phyloP scores from a whole-genome alignment of 352 stramenopile species.

The Blastocystis sp. region DNA sequence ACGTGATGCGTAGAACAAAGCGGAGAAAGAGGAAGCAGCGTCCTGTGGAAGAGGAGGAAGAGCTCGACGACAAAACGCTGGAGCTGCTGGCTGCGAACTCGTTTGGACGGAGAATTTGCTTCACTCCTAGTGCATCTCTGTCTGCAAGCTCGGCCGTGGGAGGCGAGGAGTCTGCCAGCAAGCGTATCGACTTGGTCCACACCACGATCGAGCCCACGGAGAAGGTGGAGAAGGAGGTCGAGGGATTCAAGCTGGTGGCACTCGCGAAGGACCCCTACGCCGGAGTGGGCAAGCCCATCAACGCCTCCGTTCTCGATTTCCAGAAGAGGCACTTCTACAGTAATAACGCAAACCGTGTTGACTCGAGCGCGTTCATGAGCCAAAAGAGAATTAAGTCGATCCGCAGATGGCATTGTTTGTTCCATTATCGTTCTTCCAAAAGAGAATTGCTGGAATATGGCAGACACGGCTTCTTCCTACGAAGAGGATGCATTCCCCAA shows the following conservation, averaged over 20 bases:
- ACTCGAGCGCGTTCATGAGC: neutral
- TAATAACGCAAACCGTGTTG: constrained; percentile 32
- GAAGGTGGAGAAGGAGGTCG: constrained; percentile 55
- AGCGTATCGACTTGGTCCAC: constrained; percentile 26
- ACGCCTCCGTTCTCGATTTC: constrained; percentile 32
- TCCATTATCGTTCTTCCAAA: neutral
- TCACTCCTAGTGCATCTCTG: neutral
- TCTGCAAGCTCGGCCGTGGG: neutral
- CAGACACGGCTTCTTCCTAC: neutral
- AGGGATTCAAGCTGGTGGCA: constrained; percentile 53
- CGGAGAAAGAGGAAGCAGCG: constrained; percentile 67
- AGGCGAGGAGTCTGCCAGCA: neutral
- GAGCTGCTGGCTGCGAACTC: constrained; percentile 23
- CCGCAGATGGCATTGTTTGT: neutral
- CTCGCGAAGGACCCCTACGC: constrained; percentile 28
- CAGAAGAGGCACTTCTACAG: constrained; percentile 55
- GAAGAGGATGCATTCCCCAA: neutral
- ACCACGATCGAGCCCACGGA: constrained; percentile 19
- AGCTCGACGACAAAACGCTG: constrained; percentile 11
- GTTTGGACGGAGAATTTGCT: neutral
- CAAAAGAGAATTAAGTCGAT: neutral
- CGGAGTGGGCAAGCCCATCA: constrained; percentile 44
- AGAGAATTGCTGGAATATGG: neutral
- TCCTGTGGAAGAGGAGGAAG: neutral
- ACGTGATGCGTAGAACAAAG: constrained; percentile 34